Base-by-base conservation (phyloP, 1,139 yeast genomes). In the Protomyces inouyei region DNA sequence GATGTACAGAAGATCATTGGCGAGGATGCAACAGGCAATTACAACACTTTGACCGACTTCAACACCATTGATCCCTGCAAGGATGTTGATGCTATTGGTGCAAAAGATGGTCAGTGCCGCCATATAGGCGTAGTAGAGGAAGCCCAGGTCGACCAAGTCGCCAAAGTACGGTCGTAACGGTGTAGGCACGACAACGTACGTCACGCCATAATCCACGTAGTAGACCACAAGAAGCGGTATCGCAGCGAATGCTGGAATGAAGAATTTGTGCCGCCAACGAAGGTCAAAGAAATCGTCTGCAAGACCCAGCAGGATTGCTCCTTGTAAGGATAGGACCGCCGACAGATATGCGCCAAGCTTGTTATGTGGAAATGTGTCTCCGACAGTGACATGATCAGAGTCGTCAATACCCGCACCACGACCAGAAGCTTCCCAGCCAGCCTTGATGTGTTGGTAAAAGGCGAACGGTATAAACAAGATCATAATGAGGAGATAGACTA, bases 211-310 rank as follows among this genome's bases (percentile, higher is more conserved):
- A 75, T 93, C 98, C 65, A 92, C 93, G 71, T 89, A 91, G 76
- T 93, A 93, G 2, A 93, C 97, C 36, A 93, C 84, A 67, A 93
- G 79, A 71, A 95, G 79, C 3, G 99, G 99, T 60, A 93, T 85
- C 0, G 96, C 86, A 0, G 97, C 97, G 65, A 95, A 84, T 0
- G 97, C 97, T 0, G 99, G 99, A 70, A 93, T 75, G 72, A 93
- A 90, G 76, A 93, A 90, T 79, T 93, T 93, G 77, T 93, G 96
- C 73, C 99, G 81, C 99, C 99, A 93, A 70, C 97, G 83, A 68
- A 93, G 85, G 75, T 93, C 98, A 73, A 93, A 93, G 71, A 93
- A 79, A 76, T 93, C 99, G 74, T 93, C 99, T 61, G 95, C 88
- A 35, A 93, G 81, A 0, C 99, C 99, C 60, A 93, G 79, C 63